These are phyloP conservation scores for Dendrostoma leiphaemia DNA, from an alignment of 2,329 filamentous ascomycete genomes.

Conservation along the genomic window DNA sequence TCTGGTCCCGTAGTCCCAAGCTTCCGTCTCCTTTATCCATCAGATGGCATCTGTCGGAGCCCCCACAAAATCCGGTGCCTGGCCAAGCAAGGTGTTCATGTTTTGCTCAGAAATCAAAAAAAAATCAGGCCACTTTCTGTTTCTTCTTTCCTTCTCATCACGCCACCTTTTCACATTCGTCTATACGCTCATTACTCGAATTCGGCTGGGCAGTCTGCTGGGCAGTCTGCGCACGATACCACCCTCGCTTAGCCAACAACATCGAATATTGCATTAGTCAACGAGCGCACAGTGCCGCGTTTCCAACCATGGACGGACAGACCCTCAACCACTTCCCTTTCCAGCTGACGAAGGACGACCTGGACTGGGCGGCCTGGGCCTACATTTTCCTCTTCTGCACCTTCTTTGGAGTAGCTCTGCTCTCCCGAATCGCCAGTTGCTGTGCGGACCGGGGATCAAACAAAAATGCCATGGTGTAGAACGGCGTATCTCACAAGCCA, in stretches of 20 bases:
- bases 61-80: neutral
- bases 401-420: neutral
- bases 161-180: neutral
- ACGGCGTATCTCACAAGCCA: neutral
- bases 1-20: constrained; percentile 2
- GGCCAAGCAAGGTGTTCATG: neutral
- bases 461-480: constrained; percentile 5
- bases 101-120: too few relatives aligned
- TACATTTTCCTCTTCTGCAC: constrained; percentile 11
- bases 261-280: too few relatives aligned
- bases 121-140: constrained; percentile 11
- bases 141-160: neutral
- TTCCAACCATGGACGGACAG: constrained; percentile 5
- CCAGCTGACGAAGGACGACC: constrained; percentile 7
- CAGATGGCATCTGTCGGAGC: neutral
- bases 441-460: constrained; percentile 1
- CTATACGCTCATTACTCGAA: neutral
- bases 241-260: neutral
- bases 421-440: constrained; percentile 7
- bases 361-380: constrained; percentile 13
- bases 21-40: neutral
- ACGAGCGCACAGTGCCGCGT: neutral
- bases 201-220: constrained; percentile 1
- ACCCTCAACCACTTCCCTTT: constrained; percentile 8
- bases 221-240: neutral